phyloP scores from a whole-genome alignment of 1,284 basidiomycete species.

The Melanopsichium pennsylvanicum region DNA sequence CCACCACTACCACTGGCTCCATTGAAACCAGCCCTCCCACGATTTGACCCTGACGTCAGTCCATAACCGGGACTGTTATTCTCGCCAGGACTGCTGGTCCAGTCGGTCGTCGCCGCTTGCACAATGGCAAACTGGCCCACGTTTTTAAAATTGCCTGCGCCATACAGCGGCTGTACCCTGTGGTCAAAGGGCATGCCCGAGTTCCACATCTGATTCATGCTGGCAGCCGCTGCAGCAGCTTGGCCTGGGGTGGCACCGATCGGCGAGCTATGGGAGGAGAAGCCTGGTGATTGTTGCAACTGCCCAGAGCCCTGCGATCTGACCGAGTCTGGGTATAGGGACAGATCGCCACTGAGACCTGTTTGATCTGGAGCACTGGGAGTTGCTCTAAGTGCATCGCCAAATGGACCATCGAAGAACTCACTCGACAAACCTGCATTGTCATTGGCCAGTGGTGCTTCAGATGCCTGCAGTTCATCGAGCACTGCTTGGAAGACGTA shows the following conservation, averaged over 20 bases:
- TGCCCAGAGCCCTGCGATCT: neutral
- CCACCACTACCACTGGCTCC: neutral
- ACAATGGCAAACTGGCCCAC: constrained; percentile 3
- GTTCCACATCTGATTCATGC: constrained; percentile 28
- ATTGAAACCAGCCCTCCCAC: neutral
- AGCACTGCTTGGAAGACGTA: constrained; percentile 34
- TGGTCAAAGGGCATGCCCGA: constrained; percentile 5
- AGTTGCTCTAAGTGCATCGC: constrained; percentile 5
- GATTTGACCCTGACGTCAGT: neutral
- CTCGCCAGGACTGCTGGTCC: constrained; percentile 10
- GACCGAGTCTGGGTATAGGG: constrained; percentile 25
- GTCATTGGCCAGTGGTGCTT: neutral
- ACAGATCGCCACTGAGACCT: constrained; percentile 13
- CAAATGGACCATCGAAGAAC: constrained; percentile 44
- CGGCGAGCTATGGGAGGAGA: neutral
- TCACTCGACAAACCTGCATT: constrained; percentile 16
- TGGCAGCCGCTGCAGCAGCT: constrained; percentile 7
- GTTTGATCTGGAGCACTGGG: constrained; percentile 12
- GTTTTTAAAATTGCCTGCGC: neutral
- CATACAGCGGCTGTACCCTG: constrained; percentile 7
- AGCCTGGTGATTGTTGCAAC: neutral
- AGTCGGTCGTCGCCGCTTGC: constrained; percentile 10
- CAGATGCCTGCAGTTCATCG: constrained; percentile 26
- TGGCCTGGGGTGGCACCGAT: constrained; percentile 1
- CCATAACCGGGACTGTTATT: constrained; percentile 7